These are phyloP conservation scores for Geotrichum europaeum DNA, from an alignment of 1,139 yeast genomes.

Conservation along the genomic window DNA sequence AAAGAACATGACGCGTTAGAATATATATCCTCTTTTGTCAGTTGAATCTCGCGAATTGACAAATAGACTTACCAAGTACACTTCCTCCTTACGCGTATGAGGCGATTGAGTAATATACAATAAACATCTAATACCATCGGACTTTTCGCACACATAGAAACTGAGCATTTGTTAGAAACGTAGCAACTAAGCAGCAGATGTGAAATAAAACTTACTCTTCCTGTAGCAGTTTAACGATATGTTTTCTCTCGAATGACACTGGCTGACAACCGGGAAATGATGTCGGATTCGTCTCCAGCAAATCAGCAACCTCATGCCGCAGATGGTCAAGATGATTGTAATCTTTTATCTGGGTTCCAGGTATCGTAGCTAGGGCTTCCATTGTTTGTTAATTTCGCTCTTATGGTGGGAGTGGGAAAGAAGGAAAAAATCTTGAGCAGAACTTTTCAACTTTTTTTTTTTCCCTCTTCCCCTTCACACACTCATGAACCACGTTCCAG, in stretches of 20 bases:
- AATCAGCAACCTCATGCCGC: conserved; percentile 60
- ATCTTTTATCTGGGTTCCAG: conserved; percentile 63
- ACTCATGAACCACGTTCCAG: not conserved
- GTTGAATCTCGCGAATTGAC: not conserved
- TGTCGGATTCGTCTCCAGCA: conserved; percentile 41
- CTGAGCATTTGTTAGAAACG: conserved; percentile 9
- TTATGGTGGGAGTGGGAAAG: not conserved
- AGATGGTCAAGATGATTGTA: conserved; percentile 42
- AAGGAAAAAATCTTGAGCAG: not conserved
- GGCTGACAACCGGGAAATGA: conserved; percentile 67
- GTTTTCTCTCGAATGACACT: conserved; percentile 75
- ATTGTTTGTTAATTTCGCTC: not conserved
- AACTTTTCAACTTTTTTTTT: not conserved
- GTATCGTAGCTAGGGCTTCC: conserved; percentile 65
- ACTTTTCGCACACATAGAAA: conserved; percentile 90
- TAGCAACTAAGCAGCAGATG: not conserved
- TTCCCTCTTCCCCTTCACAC: not conserved
- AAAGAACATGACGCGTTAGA: not conserved
- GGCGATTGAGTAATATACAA: conserved; percentile 58
- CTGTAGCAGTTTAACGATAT: conserved; percentile 56
- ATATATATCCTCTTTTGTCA: not conserved
- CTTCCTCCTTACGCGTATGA: conserved; percentile 38
- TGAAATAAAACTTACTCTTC: conserved; percentile 40
- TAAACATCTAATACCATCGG: conserved; percentile 86
- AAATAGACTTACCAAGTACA: conserved; percentile 32